A percentile compares a stretch with the other conserved stretches of the same genome.
phyloP scores from a whole-genome alignment of 805 yeast species.

The Wickerhamomyces ciferrii region DNA sequence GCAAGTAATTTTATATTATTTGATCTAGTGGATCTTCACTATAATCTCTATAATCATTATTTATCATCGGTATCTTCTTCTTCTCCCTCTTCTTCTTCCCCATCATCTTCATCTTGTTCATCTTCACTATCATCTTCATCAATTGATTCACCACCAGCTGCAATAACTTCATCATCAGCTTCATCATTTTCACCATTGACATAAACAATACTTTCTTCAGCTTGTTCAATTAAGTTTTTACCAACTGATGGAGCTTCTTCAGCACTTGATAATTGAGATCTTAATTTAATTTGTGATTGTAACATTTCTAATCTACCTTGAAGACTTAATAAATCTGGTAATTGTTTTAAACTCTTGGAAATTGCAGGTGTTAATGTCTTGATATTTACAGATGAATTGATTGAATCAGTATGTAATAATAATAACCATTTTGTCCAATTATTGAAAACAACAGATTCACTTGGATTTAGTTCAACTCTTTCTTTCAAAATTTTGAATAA shows the following conservation, averaged over 20 bases:
- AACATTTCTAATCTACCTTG: slow-evolving; percentile 84
- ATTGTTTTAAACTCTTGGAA: slow-evolving; percentile 44
- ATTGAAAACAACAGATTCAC: slow-evolving; percentile 34
- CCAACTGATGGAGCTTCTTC: slow-evolving; percentile 23
- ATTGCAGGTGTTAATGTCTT: slow-evolving; percentile 55
- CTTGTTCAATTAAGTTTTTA: slow-evolving; percentile 23
- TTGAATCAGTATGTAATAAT: slow-evolving; percentile 50
- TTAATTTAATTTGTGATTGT: slow-evolving; percentile 66
- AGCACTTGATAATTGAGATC: slow-evolving; percentile 44
- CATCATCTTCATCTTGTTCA: slow-evolving; percentile 28
- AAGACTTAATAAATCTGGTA: slow-evolving; percentile 68
- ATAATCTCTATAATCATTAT: background rate
- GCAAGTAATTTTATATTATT: background rate
- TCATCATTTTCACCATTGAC: slow-evolving; percentile 42
- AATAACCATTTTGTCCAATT: slow-evolving; percentile 82
- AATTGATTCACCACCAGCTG: slow-evolving; percentile 31
- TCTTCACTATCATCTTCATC: slow-evolving; percentile 39
- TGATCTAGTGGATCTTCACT: background rate
- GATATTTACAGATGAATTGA: slow-evolving; percentile 29
- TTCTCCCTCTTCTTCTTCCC: slow-evolving; percentile 33
- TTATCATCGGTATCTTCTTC: slow-evolving; percentile 26
- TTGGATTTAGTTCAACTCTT: slow-evolving; percentile 39
- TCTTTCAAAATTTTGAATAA: slow-evolving; percentile 43
- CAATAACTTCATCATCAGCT: slow-evolving; percentile 25
- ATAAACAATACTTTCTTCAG: slow-evolving; percentile 27